Evolutionary conservation across 192 early-diverging fungal genomes (phyloP), one percentile per base, ranked within the genome.

Genomic region (Allomyces javanicus): DNA sequence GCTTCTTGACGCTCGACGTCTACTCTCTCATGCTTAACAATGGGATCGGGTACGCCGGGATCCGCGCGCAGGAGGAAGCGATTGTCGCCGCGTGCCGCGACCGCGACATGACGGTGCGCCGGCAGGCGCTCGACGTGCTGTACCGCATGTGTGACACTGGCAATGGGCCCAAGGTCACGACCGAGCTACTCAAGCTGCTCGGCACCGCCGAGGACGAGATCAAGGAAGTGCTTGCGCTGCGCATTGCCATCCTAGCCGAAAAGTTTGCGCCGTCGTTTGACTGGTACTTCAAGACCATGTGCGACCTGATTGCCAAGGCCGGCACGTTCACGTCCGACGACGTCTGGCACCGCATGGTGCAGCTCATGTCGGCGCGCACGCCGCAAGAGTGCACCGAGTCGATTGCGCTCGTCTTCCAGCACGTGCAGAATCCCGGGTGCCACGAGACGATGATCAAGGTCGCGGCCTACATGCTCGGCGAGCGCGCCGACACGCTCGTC

Each of bases 261-360:
- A 97, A 95, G 76, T 98, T 87, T 71, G 91, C 95, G 5, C 91
- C 92, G 9, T 94, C 95, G 72, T 94, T 94, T 71, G 87, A 89
- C 63, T 99, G 97, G 97, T 99, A 97, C 74, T 89, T 99, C 0
- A 94, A 99, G 69, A 91, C 97, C 43, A 96, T 97, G 70, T 80
- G 97, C 67, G 91, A 94, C 71, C 80, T 99, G 63, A 90, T 99
- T 62, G 87, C 87, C n/a, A 80, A 90, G 62, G 93, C 92, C 7
- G 95, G 93, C 40, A 95, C 97, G 70, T 87, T 91, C 68, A 93
- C 97, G 24, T 89, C 90, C 27, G 93, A 97, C 67, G 94, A 94
- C 67, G 87, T 99, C 17, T 99, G 97, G 97, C 90, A 91, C 78
- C 83, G 97, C 63, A 89, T 99, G 10, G 89, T 99, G 14, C 92